Conservation (phyloP, 2,329 filamentous ascomycete genomes). For the Diaporthe longicolla region DNA sequence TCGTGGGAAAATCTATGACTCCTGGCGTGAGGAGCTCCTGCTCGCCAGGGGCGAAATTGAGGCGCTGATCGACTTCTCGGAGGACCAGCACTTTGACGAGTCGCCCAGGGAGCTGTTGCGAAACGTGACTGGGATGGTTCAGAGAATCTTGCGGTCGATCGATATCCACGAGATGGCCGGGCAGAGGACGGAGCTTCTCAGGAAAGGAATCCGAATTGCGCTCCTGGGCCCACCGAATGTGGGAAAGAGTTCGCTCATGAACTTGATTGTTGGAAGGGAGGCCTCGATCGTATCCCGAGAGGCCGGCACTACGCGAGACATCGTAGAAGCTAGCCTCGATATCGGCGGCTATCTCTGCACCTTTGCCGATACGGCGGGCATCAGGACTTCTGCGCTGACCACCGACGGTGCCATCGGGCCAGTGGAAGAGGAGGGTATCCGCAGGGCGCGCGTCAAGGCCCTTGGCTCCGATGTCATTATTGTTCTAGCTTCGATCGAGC, state of each 20-base stretch:
- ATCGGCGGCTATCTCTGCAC: slow-evolving; percentile 91
- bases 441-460: slow-evolving; percentile 85
- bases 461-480: slow-evolving; percentile 88
- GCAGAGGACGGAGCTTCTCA: slow-evolving; percentile 84
- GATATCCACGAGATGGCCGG: slow-evolving; percentile 81
- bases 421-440: slow-evolving; percentile 92
- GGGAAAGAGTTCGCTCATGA: slow-evolving; percentile 95
- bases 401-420: slow-evolving; percentile 68
- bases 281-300: slow-evolving; percentile 95
- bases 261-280: slow-evolving; percentile 89
- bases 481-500: slow-evolving; percentile 82
- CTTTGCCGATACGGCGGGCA: slow-evolving; percentile 95
- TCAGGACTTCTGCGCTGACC: slow-evolving; percentile 67
- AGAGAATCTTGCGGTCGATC: slow-evolving; percentile 73
- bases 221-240: slow-evolving; percentile 93
- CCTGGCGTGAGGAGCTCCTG: slow-evolving; percentile 83
- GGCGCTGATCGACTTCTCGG: slow-evolving; percentile 95
- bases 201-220: slow-evolving; percentile 88
- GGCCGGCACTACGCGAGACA: slow-evolving; percentile 93
- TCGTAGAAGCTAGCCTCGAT: slow-evolving; percentile 93
- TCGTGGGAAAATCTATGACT: slow-evolving; percentile 83
- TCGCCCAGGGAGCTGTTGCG: slow-evolving; percentile 79
- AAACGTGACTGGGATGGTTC: slow-evolving; percentile 78
- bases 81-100: slow-evolving; percentile 98
- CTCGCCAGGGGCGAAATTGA: slow-evolving; percentile 91